Evolutionary conservation across 2,329 filamentous ascomycete species (phyloP).

Genomic region (Fusarium papillatum): DNA sequence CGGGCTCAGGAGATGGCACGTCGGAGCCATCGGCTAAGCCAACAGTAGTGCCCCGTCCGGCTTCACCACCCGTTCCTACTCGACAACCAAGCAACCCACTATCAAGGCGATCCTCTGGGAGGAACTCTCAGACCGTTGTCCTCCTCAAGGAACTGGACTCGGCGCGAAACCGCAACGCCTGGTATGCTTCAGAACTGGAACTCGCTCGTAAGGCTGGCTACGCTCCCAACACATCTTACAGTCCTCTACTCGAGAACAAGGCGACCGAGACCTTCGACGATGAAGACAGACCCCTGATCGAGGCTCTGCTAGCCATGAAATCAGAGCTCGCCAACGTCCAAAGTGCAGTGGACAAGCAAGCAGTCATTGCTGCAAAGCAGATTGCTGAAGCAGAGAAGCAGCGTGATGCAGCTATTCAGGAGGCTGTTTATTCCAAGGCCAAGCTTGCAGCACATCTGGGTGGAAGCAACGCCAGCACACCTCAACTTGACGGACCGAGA

Average conservation of each 20-base stretch:
- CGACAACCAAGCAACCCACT: constrained; percentile 71
- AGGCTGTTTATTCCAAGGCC: constrained; percentile 95
- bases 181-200: constrained; percentile 96
- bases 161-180: constrained; percentile 89
- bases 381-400: constrained; percentile 97
- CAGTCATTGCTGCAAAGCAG: constrained; percentile 85
- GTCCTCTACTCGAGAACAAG: constrained; percentile 82
- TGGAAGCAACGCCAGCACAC: constrained; percentile 72
- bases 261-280: constrained; percentile 87
- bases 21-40: constrained; percentile 66
- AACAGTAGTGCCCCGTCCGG: constrained; percentile 55
- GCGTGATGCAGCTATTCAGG: constrained; percentile 92
- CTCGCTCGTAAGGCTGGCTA: constrained; percentile 94
- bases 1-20: constrained; percentile 78
- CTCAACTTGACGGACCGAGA: constrained; percentile 71
- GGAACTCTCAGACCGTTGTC: constrained; percentile 78
- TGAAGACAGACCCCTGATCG: constrained; percentile 91
- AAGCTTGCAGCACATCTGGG: constrained; percentile 85
- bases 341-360: constrained; percentile 89
- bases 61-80: constrained; percentile 71
- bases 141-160: constrained; percentile 90
- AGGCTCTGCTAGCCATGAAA: constrained; percentile 93
- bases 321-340: constrained; percentile 92
- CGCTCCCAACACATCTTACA: constrained; percentile 76
- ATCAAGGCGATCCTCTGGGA: constrained; percentile 69